Conservation (phyloP, 345 rosid species). For the Bruguiera gymnorhiza region DNA sequence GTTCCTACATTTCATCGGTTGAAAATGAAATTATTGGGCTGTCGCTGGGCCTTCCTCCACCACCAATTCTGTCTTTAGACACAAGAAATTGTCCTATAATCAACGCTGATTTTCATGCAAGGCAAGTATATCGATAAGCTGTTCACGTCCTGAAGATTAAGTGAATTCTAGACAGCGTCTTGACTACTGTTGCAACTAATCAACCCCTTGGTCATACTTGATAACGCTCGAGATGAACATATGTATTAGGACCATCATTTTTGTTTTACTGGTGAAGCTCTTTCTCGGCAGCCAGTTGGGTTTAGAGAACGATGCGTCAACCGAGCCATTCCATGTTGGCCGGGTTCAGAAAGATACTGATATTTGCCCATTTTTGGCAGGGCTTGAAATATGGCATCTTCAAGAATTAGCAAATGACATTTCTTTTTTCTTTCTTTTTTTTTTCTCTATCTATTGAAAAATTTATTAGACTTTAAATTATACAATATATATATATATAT, state of each 20-base stretch:
- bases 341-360: neutral
- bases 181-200: neutral
- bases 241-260: neutral
- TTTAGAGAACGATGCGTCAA: slow-evolving; percentile 31
- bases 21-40: too few species aligned
- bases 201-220: neutral
- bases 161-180: neutral
- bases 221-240: too few species aligned
- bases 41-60: neutral
- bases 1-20: slow-evolving; percentile 7
- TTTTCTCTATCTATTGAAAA: too few species aligned
- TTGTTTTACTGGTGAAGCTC: slow-evolving; percentile 9
- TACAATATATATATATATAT: too few species aligned
- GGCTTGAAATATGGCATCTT: too few species aligned
- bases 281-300: slow-evolving; percentile 8
- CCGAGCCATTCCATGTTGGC: slow-evolving; percentile 17
- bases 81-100: slow-evolving; percentile 10
- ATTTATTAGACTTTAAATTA: too few species aligned
- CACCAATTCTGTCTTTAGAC: slow-evolving; percentile 19
- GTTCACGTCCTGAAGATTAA: neutral
- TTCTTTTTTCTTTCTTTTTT: too few species aligned
- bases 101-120: slow-evolving; percentile 14
- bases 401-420: too few species aligned
- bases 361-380: slow-evolving; percentile 4
- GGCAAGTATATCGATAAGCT: slow-evolving; percentile 8